phyloP scores from a whole-genome alignment of 2,329 filamentous ascomycete genomes.

The Xylariaceae sp. region DNA sequence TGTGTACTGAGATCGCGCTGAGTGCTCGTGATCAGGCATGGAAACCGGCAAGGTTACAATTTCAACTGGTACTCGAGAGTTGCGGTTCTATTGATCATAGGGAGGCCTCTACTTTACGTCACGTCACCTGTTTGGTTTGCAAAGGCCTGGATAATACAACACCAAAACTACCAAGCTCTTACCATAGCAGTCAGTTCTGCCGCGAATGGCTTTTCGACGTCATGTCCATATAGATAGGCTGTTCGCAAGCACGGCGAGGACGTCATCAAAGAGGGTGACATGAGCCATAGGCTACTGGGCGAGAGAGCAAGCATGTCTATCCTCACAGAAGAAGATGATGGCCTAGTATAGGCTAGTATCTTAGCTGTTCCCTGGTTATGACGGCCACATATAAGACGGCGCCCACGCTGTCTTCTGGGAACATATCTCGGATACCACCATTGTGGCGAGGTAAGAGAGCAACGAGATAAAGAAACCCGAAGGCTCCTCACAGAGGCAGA shows the following conservation, averaged over 20 bases:
- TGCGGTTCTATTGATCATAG: slow-evolving; percentile 9
- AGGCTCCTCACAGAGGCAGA: too few species aligned
- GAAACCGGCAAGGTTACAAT: background rate
- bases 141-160: background rate
- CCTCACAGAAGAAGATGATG: slow-evolving; percentile 10
- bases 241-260: slow-evolving; percentile 14
- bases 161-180: slow-evolving; percentile 1
- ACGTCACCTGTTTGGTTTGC: slow-evolving; percentile 24
- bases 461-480: background rate
- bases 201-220: slow-evolving; percentile 24
- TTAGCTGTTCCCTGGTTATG: slow-evolving; percentile 12
- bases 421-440: background rate
- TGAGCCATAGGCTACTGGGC: slow-evolving; percentile 25
- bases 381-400: background rate
- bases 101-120: slow-evolving; percentile 11
- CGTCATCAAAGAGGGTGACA: slow-evolving; percentile 27
- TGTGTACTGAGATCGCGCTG: slow-evolving; percentile 13
- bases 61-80: background rate
- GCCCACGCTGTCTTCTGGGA: too few species aligned
- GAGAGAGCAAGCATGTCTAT: slow-evolving; percentile 15
- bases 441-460: background rate
- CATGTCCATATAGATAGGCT: slow-evolving; percentile 20
- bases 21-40: slow-evolving; percentile 19
- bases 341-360: background rate
- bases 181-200: slow-evolving; percentile 15